Percentiles rank a stretch among this genome's conserved stretches.
These are phyloP conservation scores for Trichophyton simii DNA, from an alignment of 2,329 filamentous ascomycete genomes.

Conservation along the genomic window DNA sequence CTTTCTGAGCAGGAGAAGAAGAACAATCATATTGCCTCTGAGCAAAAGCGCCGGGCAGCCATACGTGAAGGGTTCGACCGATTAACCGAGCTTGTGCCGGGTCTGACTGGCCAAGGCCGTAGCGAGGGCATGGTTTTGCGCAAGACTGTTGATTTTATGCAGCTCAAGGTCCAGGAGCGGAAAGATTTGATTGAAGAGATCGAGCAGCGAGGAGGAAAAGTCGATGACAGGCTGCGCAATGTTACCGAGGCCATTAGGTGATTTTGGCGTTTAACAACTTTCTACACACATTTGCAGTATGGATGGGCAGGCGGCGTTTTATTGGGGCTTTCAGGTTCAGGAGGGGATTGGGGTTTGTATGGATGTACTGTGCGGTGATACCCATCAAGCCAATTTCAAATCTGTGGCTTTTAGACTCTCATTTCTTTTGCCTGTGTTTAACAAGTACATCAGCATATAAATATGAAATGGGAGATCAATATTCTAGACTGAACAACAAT, in stretches of 20 bases:
- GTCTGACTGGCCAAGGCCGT: constrained; percentile 67
- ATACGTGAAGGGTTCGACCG: constrained; percentile 77
- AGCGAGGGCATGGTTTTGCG: constrained; percentile 77
- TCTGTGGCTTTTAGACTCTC: neutral
- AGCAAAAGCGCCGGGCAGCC: constrained; percentile 53
- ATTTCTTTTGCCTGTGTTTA: neutral
- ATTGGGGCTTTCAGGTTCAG: neutral
- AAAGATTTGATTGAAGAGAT: constrained; percentile 46
- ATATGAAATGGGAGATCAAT: too few species aligned
- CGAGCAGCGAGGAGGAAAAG: constrained; percentile 46
- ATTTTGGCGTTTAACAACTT: neutral
- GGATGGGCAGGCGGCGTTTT: neutral
- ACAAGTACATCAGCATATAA: too few species aligned
- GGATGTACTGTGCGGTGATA: neutral
- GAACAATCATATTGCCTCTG: constrained; percentile 58
- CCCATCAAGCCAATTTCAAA: neutral
- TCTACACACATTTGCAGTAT: neutral
- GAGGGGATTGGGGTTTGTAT: neutral
- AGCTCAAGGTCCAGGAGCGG: constrained; percentile 47
- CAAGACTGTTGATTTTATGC: constrained; percentile 54
- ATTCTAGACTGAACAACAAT: too few species aligned
- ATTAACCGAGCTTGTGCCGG: constrained; percentile 67
- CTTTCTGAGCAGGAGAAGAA: constrained; percentile 60
- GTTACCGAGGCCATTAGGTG: constrained; percentile 12
- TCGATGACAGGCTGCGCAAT: constrained; percentile 31